A percentile compares a stretch with the other conserved stretches of the same genome.
Conservation (phyloP, 2,329 filamentous ascomycete genomes). For the Capronia americana region DNA sequence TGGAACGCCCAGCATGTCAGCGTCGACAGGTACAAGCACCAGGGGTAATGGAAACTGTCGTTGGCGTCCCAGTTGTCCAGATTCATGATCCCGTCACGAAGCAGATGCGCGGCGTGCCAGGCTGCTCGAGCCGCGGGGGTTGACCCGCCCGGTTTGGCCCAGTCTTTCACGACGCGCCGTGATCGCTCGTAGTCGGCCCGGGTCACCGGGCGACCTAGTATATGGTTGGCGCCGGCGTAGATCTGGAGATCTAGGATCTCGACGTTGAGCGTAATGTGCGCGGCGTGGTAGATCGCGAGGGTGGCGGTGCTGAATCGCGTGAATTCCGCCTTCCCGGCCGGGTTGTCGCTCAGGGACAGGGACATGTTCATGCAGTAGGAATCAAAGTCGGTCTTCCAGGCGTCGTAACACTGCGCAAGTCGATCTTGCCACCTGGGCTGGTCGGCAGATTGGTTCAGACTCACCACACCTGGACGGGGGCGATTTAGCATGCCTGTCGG, state of each 20-base stretch:
- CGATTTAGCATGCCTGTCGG: neutral
- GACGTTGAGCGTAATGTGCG: slow-evolving; percentile 62
- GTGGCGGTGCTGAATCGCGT: slow-evolving; percentile 57
- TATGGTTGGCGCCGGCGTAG: slow-evolving; percentile 65
- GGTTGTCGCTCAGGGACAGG: slow-evolving; percentile 43
- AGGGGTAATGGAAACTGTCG: slow-evolving; percentile 66
- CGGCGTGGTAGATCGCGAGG: slow-evolving; percentile 64
- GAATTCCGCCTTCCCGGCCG: slow-evolving; percentile 47
- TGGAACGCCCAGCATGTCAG: slow-evolving; percentile 64
- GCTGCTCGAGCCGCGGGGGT: slow-evolving; percentile 52
- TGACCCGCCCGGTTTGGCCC: slow-evolving; percentile 46
- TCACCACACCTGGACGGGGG: neutral
- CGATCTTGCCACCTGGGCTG: slow-evolving; percentile 56
- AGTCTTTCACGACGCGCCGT: slow-evolving; percentile 59
- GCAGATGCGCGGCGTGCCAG: slow-evolving; percentile 61
- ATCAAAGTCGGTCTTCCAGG: slow-evolving; percentile 66
- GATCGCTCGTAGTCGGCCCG: slow-evolving; percentile 59
- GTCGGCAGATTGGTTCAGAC: neutral
- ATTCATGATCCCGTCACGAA: slow-evolving; percentile 58
- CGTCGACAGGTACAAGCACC: slow-evolving; percentile 67
- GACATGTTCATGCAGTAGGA: slow-evolving; percentile 54
- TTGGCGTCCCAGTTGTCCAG: slow-evolving; percentile 60
- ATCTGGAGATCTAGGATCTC: slow-evolving; percentile 69
- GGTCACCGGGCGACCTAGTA: slow-evolving; percentile 63
- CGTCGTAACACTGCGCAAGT: slow-evolving; percentile 60